Evolutionary conservation across 2,329 filamentous ascomycete species (phyloP).

Genomic region (Dactylellina cionopaga): DNA sequence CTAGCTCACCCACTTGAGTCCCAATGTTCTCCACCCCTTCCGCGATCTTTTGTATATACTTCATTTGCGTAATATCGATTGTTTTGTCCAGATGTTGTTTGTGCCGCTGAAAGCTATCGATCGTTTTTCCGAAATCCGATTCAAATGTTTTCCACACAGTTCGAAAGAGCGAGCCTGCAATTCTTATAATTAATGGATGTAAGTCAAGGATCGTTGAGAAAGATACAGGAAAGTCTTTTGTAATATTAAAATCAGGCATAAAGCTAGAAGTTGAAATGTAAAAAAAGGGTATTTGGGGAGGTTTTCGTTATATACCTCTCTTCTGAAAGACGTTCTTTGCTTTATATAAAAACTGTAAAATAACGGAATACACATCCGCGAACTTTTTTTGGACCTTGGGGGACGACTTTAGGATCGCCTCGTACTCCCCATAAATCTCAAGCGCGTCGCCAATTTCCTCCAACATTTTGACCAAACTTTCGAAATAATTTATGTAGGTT

Average conservation of each 20-base stretch:
- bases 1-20: no score
- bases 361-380: conserved; percentile 15
- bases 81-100: background rate
- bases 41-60: background rate
- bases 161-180: background rate
- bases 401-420: background rate
- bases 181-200: conserved; percentile 2
- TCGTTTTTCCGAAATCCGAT: conserved; percentile 25
- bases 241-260: no score
- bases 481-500: conserved; percentile 30
- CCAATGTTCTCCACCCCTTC: background rate
- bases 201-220: no score
- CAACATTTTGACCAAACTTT: conserved; percentile 20
- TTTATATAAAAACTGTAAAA: conserved; percentile 21
- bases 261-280: no score
- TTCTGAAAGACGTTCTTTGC: conserved; percentile 7
- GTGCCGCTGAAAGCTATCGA: conserved; percentile 8
- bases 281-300: no score
- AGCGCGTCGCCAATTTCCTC: conserved; percentile 9
- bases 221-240: background rate
- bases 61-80: background rate
- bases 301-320: conserved; percentile 8
- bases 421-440: conserved; percentile 14
- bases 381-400: background rate
- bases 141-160: conserved; percentile 30